Evolutionary conservation across 495 filamentous ascomycete genomes (phyloP), one percentile per base, ranked within the genome.

Genomic region (Penicillium argentinense): DNA sequence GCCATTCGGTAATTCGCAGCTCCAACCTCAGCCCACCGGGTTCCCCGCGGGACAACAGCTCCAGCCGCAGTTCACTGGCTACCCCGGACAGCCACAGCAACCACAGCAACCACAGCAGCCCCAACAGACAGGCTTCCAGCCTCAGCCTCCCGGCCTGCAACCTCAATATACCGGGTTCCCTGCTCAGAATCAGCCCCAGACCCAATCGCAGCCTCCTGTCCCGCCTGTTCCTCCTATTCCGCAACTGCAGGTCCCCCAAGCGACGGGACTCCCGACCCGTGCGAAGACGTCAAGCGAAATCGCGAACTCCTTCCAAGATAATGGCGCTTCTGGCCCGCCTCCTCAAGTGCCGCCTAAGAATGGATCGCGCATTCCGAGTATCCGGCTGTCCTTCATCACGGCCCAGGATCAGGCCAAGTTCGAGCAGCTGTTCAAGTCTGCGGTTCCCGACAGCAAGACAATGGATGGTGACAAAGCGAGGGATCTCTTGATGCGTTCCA

Each of bases 381-480:
- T 97, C 44, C 77, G 95, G 36, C 73, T 99, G 33, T 95, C 90
- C 5, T 99, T 97, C 57, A 91, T 99, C 45, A 97, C 95, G 1
- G 90, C 88, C 17, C 83, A 87, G 53, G 95, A 99, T 59, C 95
- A 99, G 64, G 86, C 92, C 46, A 96, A 93, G 67, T 99, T 99
- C 58, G 95, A 99, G 75, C 91, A 95, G 49, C 74, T 99, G 7
- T 99, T 99, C 73, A 97, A 95, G 71, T 92, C 89, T 38, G 95
- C 95, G 7, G 90, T 91, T 26, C 89, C 90, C 9, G 86, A 92
- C 56, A 86, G 79, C 49, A 85, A 87, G 57, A 90, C 93, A 30
- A 77, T 99, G 74, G 87, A 88, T 59, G 95, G 89, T 16, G 95
- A 97, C 42, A 90, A 95, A 63, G 91, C 91, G 16, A 82, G 84